Base-by-base conservation (phyloP, 2,329 filamentous ascomycete species). In the Fusarium tricinctum region DNA sequence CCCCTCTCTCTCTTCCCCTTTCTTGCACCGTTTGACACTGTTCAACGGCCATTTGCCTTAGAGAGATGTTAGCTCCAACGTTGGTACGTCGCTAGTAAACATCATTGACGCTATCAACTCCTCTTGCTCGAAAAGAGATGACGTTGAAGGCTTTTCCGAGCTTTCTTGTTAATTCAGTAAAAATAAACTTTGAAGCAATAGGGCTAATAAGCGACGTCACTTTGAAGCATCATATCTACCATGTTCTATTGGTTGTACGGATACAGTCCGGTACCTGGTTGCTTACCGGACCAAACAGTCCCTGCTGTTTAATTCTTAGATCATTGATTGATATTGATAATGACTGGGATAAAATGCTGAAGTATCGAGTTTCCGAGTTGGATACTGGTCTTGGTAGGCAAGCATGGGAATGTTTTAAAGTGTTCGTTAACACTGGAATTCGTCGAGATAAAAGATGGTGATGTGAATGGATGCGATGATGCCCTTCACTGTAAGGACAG, bases 91-190 rank as follows among this genome's bases (percentile, higher is more conserved):
- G 33, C 33, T 35, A 35, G 15, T 49, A 46, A 17, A 33, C 51
- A 48, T 62, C 49, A 49, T 63, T 45, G 49, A 61, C 46, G 55
- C 30, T 60, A 54, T 39, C 22, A 26, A 14, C n/a, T 19, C 33
- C 14, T 53, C 8, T 38, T 32, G 8, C 30, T 46, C 28, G 10
- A 10, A 13, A 17, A 19, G 15, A 14, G 19, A 48, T 69, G 61
- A 59, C 61, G 56, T 40, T 43, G 30, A 53, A 38, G 60, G 50
- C 50, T 62, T 50, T 33, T 26, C 3, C 26, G 19, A 30, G 38
- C 20, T 46, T 39, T 13, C 2, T 22, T 23, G 23, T 35, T 26
- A 23, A 40, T 19, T 46, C 38, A 30, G 10, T 43, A 30, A 39
- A 58, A 63, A 39, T 39, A 47, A 47, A 38, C 54, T 66, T 57